These are phyloP conservation scores for Fusarium compactum DNA, from an alignment of 2,329 filamentous ascomycete genomes.

Conservation along the genomic window DNA sequence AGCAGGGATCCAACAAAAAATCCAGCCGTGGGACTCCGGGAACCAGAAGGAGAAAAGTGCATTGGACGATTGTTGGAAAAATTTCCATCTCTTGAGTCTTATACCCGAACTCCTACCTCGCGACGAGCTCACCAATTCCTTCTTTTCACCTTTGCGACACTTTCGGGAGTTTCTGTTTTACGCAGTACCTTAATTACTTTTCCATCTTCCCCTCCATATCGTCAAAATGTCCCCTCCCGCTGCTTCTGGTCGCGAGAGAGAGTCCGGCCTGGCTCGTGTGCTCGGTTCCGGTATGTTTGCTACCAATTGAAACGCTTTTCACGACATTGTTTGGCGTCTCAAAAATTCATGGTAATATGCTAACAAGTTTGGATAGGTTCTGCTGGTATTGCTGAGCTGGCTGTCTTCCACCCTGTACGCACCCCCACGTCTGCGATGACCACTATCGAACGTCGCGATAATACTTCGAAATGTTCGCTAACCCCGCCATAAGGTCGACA, in stretches of 20 bases:
- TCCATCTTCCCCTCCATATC: background rate
- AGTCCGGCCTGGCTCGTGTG: conserved; percentile 89
- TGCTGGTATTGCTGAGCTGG: conserved; percentile 91
- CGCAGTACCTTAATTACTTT: conserved; percentile 6
- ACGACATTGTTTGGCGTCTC: background rate
- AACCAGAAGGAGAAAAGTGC: conserved; percentile 39
- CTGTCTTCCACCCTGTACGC: conserved; percentile 89
- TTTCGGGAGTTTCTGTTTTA: conserved; percentile 10
- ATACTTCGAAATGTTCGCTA: conserved; percentile 32
- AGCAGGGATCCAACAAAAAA: conserved; percentile 34
- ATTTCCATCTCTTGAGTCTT: conserved; percentile 40
- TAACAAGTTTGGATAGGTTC: conserved; percentile 70
- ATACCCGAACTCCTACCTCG: conserved; percentile 21
- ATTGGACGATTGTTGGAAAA: conserved; percentile 40
- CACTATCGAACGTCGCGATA: conserved; percentile 8
- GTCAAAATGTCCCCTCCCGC: conserved; percentile 70
- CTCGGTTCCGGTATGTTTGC: conserved; percentile 82
- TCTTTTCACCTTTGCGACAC: conserved; percentile 14
- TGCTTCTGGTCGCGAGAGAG: conserved; percentile 71
- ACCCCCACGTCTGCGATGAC: conserved; percentile 34
- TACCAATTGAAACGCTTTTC: conserved; percentile 19
- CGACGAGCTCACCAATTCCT: conserved; percentile 30
- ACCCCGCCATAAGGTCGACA: conserved; percentile 78
- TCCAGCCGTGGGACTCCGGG: conserved; percentile 21
- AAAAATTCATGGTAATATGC: conserved; percentile 3